Evolutionary conservation across 2,329 filamentous ascomycete genomes (phyloP).

Genomic region (Diaporthe sp.): DNA sequence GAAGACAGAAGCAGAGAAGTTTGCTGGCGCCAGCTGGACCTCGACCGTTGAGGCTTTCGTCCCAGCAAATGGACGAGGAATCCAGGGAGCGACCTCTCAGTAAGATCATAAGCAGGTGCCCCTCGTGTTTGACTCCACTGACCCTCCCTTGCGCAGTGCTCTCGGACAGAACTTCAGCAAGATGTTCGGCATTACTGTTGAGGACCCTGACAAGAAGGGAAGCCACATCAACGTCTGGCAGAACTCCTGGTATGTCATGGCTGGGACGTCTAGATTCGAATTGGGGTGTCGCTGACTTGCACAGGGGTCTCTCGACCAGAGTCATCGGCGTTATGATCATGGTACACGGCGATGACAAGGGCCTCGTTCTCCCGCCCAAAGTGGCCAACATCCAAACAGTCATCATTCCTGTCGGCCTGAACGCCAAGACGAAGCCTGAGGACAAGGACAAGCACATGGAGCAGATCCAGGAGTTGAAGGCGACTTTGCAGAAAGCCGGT

Average conservation of each 20-base stretch:
- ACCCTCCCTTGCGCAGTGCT: constrained; percentile 43
- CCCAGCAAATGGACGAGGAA: constrained; percentile 93
- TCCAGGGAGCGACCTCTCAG: constrained; percentile 96
- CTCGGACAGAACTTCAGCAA: constrained; percentile 98
- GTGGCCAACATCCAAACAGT: constrained; percentile 89
- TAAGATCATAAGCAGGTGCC: constrained; percentile 55
- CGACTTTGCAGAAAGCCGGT: constrained; percentile 77
- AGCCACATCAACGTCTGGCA: constrained; percentile 93
- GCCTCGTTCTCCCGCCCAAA: constrained; percentile 91
- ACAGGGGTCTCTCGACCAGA: constrained; percentile 86
- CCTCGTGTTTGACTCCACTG: background rate
- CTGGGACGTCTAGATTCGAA: background rate
- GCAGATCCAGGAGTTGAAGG: constrained; percentile 79
- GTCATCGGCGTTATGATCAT: constrained; percentile 99
- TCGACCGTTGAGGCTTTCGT: constrained; percentile 98
- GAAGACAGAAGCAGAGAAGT: constrained; percentile 99
- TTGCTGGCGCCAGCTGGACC: constrained; percentile 95
- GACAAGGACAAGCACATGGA: constrained; percentile 82
- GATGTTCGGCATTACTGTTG: constrained; percentile 98
- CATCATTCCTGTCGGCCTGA: constrained; percentile 93
- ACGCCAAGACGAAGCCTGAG: constrained; percentile 85
- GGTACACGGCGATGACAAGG: constrained; percentile 96
- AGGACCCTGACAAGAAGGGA: constrained; percentile 88
- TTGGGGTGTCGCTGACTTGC: background rate
- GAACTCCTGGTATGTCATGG: constrained; percentile 80